Conservation (phyloP, 1,284 basidiomycete species). For the Naganishia albida region DNA sequence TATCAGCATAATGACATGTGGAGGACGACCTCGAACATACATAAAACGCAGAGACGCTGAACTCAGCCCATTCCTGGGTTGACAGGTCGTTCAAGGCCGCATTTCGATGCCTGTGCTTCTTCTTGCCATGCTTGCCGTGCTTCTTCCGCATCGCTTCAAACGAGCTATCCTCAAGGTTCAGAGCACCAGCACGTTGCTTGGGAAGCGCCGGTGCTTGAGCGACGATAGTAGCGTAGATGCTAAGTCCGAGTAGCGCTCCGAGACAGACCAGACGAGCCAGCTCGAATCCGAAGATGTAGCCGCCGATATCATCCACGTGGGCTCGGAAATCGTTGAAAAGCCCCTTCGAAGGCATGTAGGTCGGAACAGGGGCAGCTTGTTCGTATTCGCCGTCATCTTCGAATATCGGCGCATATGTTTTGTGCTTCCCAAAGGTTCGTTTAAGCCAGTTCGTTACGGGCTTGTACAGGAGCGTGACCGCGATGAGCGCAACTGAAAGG, state of each 20-base stretch:
- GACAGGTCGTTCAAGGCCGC: constrained; percentile 44
- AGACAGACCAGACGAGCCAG: constrained; percentile 45
- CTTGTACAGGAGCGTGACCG: constrained; percentile 41
- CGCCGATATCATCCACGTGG: constrained; percentile 47
- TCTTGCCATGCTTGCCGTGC: constrained; percentile 46
- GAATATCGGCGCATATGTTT: constrained; percentile 41
- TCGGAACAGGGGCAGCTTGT: constrained; percentile 34
- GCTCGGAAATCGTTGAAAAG: constrained; percentile 46
- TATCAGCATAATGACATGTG: neutral
- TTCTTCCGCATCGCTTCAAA: constrained; percentile 35
- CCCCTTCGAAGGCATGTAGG: constrained; percentile 48
- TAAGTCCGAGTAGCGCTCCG: constrained; percentile 47
- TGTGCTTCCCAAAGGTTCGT: constrained; percentile 23
- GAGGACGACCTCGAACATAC: constrained; percentile 38
- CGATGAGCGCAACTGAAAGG: constrained; percentile 41
- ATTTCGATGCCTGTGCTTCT: constrained; percentile 42
- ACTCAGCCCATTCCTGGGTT: constrained; percentile 51
- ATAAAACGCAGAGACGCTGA: constrained; percentile 50
- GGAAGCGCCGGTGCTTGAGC: constrained; percentile 42
- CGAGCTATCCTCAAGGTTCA: neutral
- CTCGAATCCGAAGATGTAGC: constrained; percentile 47
- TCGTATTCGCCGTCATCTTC: constrained; percentile 36
- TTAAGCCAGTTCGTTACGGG: constrained; percentile 37
- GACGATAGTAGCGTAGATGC: constrained; percentile 49
- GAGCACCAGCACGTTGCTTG: neutral